Evolutionary conservation across 306 rosid species (phyloP), one percentile per base, ranked within the genome.

Genomic region (Lathyrus oleraceus): DNA sequence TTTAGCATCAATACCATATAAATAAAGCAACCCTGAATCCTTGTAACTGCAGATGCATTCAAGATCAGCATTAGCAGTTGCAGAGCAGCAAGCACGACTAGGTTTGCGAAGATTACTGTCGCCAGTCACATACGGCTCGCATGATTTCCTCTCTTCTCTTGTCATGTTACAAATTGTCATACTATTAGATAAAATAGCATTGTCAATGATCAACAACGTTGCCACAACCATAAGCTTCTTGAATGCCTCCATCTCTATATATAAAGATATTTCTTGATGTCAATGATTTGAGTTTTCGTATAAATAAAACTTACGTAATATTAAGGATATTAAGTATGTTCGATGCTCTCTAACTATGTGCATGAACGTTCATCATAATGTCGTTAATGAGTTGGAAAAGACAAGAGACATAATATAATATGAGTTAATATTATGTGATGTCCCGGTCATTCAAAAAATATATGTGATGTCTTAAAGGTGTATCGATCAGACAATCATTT

Each of bases 1-100:
- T 2, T 53, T 14, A 16, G 88, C 65, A 67, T 89, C 78, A 44
- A 89, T 64, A 8, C 76, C 78, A 53, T 81, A 81, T 53, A 69
- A 1, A 25, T 20, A 2, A 64, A 89, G 66, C 19, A 79, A 43
- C 0, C 67, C 62, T 0, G 83, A 75, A 72, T 58, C 54, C 74
- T 79, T 79, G 71, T 67, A 80, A 48, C 35, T 5, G 56, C 96
- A 89, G 4, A 85, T 72, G 62, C 96, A 89, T 27, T 54, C 23
- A 40, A 85, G 73, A 70, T 89, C 80, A 14, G 92, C 85, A 0
- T 44, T 56, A 0, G 62, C 36, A 5, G 85, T 80, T 11, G 85
- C 88, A 1, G 82, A 28, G 78, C 96, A 89, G 11, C 96, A 89
- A 4, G 30, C 56, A 17, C 10, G 27, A 49, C 57, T 49, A 1